These are phyloP conservation scores for Paramecium sonneborni DNA, from an alignment of 73 alveolate genomes.

Conservation along the genomic window DNA sequence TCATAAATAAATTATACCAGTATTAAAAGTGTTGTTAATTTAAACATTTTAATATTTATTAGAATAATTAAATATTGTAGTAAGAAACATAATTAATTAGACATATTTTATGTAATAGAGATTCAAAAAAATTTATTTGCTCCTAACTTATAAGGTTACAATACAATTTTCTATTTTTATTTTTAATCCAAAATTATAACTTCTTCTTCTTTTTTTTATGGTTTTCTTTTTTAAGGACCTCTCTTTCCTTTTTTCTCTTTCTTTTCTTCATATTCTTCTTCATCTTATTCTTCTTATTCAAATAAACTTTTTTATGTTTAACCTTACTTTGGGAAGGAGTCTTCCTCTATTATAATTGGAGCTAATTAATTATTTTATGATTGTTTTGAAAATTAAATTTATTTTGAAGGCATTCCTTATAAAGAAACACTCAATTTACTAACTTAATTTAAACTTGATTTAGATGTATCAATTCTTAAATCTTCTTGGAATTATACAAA, in stretches of 20 bases:
- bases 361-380: not conserved
- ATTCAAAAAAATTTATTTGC: not conserved
- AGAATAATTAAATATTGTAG: too few relatives aligned
- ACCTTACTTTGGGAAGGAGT: not conserved
- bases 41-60: too few relatives aligned
- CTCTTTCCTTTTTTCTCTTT: not conserved
- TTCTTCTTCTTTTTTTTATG: not conserved
- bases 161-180: not conserved
- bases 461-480: not conserved
- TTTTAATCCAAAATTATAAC: not conserved
- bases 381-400: not conserved
- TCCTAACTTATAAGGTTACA: not conserved
- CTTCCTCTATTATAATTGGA: not conserved
- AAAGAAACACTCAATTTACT: not conserved
- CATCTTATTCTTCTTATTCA: not conserved
- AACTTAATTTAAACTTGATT: not conserved
- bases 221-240: conserved; percentile 5
- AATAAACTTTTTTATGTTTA: not conserved
- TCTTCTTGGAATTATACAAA: not conserved
- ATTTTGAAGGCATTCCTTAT: not conserved
- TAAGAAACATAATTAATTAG: too few relatives aligned
- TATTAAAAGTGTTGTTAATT: not conserved
- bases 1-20: not conserved
- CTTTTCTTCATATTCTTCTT: not conserved
- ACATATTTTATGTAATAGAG: too few relatives aligned